Base-by-base conservation (phyloP, 2,329 filamentous ascomycete genomes). In the Hypocrella siamensis region DNA sequence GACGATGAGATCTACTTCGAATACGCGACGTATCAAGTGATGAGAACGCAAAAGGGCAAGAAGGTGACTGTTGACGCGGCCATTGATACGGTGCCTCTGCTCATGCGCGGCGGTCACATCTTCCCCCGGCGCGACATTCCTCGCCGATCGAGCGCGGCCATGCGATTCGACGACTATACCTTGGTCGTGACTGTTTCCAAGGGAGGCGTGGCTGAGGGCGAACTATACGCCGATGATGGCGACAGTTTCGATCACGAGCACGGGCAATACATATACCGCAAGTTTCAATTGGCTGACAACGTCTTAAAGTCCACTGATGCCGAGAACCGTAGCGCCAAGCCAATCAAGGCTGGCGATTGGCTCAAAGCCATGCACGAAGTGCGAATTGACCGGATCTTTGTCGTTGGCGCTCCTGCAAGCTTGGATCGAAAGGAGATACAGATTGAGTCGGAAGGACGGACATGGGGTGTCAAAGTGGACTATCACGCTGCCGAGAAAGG, bases 111-210 rank as follows among this genome's bases (percentile, higher is more conserved):
- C 29, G 90, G 90, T 2, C 82, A 96, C 52, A 78, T 98, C 45
- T 77, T 96, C 46, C 79, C 86, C 3, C 81, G 90, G 35, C 83
- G 88, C 41, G 90, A 98, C 47, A 74, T 77, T 17, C 85, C 86
- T 4, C 75, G 90, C 34, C 75, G 88, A 37, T 93, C 84, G 35
- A 81, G 75, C 35, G 76, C 80, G 15, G 65, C 94, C 28, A 96
- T 96, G 90, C 79, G 74, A 46, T 93, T 76, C 54, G 90, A 98
- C 52, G 86, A 92, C 26, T 93, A 93, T 60, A 98, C 90, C 0
- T 70, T 98, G 2, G 76, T 98, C 3, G 65, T 96, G 3, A 41
- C 51, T 1, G 62, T 92, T 19, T 75, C 79, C 32, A 71, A 76
- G 44, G 38, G 42, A 30, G 63, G 57, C 15, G 35, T 47, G 5